These are phyloP conservation scores for Batkoa obscura DNA, from an alignment of 371 early-diverging fungal species.

Conservation along the genomic window DNA sequence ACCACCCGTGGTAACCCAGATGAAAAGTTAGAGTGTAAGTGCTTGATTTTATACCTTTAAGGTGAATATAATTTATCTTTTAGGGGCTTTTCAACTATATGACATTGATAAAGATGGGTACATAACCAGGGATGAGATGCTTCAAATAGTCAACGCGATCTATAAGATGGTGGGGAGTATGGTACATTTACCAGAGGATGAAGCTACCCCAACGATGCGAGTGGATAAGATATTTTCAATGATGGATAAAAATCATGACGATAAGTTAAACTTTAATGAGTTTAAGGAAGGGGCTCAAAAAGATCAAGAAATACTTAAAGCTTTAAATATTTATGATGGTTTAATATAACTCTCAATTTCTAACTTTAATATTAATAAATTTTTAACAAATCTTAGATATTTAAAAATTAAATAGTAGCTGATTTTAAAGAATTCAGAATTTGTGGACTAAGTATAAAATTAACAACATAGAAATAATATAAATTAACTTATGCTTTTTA, in stretches of 20 bases:
- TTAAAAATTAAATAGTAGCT: too few species aligned
- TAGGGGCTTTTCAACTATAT: conserved; percentile 52
- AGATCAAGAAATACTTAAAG: conserved; percentile 77
- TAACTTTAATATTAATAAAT: too few species aligned
- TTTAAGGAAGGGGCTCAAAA: conserved; percentile 77
- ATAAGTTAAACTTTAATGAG: conserved; percentile 55
- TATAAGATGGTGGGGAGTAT: conserved; percentile 88
- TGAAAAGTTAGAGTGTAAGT: conserved; percentile 71
- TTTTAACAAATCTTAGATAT: too few species aligned
- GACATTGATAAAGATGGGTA: conserved; percentile 82
- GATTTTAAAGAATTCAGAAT: too few species aligned
- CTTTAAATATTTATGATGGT: conserved; percentile 72
- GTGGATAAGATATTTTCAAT: conserved; percentile 75
- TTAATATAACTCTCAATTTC: conserved; percentile 46
- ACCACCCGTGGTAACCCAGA: conserved; percentile 68
- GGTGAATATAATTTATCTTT: neutral
- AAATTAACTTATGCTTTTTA: too few species aligned
- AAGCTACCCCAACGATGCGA: conserved; percentile 76
- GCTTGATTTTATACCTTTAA: neutral
- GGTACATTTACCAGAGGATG: conserved; percentile 77
- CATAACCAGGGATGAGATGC: conserved; percentile 78
- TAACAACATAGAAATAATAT: too few species aligned
- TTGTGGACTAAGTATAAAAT: too few species aligned
- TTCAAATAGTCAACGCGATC: conserved; percentile 74
- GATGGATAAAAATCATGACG: conserved; percentile 82